Evolutionary conservation across 192 early-diverging fungal genomes (phyloP).

Genomic region (Backusella tarrabulga): DNA sequence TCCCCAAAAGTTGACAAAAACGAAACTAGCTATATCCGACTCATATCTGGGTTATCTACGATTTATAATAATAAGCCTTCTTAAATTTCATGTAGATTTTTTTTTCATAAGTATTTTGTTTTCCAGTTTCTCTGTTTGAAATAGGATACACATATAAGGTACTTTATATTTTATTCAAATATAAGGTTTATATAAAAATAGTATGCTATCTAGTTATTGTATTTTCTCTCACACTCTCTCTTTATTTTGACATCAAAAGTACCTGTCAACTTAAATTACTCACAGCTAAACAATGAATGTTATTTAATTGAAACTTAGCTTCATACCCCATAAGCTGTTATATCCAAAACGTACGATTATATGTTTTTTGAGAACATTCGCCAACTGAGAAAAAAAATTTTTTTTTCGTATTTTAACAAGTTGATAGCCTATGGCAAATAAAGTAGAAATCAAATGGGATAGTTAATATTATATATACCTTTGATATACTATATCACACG

Average conservation of each 20-base stretch:
- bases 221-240: background rate
- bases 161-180: background rate
- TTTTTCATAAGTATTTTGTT: background rate
- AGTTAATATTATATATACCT: background rate
- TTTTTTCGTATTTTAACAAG: background rate
- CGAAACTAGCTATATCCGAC: background rate
- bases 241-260: background rate
- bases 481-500: background rate
- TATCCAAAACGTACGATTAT: background rate
- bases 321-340: background rate
- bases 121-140: background rate
- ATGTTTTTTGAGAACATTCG: background rate
- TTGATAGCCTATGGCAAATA: background rate
- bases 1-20: conserved; percentile 8
- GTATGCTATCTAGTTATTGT: background rate
- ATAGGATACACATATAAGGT: background rate
- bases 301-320: conserved; percentile 5
- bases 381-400: background rate
- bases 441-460: background rate
- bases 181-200: background rate
- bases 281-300: background rate
- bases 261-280: background rate
- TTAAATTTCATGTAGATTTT: background rate
- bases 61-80: background rate
- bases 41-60: background rate